These are phyloP conservation scores for Purshia tridentata DNA, from an alignment of 306 rosid genomes.

Conservation along the genomic window DNA sequence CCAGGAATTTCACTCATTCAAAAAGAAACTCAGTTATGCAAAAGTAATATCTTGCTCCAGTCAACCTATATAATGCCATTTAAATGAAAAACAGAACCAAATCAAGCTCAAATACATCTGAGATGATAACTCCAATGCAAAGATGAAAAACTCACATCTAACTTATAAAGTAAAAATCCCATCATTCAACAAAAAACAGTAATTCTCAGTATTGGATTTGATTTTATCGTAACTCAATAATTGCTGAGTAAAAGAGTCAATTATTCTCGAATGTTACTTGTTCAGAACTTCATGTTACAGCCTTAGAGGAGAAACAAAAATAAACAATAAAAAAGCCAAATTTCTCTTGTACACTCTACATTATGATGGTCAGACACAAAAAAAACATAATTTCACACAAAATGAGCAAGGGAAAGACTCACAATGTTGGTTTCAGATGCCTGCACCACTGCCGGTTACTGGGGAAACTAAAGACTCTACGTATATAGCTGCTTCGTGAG, in stretches of 20 bases:
- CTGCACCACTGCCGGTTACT: neutral
- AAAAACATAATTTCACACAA: neutral
- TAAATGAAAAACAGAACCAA: neutral
- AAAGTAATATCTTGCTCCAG: neutral
- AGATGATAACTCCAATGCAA: neutral
- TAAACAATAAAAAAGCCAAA: too few species aligned
- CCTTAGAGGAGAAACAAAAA: too few species aligned
- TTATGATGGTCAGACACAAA: neutral
- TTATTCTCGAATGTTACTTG: too few species aligned
- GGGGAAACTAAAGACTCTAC: conserved; percentile 9
- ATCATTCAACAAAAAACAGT: conserved; percentile 94
- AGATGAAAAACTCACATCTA: conserved; percentile 65
- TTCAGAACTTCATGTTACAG: too few species aligned
- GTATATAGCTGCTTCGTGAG: neutral
- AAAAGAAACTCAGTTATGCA: neutral
- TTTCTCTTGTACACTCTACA: too few species aligned
- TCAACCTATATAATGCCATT: too few species aligned
- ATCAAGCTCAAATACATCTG: neutral
- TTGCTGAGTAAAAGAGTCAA: too few species aligned
- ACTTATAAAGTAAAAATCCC: conserved; percentile 69
- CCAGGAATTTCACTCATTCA: neutral
- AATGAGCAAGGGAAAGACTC: neutral
- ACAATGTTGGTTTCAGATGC: conserved; percentile 5
- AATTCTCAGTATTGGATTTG: too few species aligned
- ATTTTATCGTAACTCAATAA: too few species aligned